Conservation (phyloP, 257 asterid species). For the Knoxia roxburghii region DNA sequence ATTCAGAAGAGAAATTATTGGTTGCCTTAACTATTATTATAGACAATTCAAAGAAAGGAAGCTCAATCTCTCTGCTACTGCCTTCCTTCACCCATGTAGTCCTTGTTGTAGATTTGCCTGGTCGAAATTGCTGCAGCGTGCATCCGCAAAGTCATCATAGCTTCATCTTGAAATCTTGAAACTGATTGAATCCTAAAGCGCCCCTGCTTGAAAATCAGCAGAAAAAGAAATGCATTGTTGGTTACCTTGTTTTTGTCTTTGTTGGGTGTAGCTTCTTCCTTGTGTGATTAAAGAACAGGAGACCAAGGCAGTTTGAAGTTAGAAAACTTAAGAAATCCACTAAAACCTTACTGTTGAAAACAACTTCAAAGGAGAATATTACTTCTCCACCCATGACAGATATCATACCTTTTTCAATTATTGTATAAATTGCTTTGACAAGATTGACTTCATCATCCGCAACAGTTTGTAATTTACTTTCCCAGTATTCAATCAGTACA, state of each 20-base stretch:
- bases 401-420: no score
- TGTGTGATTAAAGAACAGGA: background rate
- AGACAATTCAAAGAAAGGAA: constrained; percentile 15
- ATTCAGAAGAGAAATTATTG: constrained; percentile 16
- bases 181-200: background rate
- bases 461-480: no score
- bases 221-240: background rate
- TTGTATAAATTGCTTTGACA: no score
- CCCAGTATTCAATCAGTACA: no score
- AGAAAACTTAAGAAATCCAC: constrained; percentile 18
- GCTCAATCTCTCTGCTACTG: constrained; percentile 16
- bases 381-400: no score
- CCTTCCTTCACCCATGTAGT: background rate
- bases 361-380: constrained; percentile 13
- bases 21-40: constrained; percentile 24
- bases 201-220: background rate
- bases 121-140: background rate
- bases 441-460: no score
- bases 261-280: constrained; percentile 5
- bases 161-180: background rate
- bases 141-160: background rate
- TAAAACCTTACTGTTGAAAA: constrained; percentile 18
- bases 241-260: constrained; percentile 13
- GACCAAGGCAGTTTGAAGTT: constrained; percentile 16
- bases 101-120: background rate